Evolutionary conservation across 2,329 filamentous ascomycete species (phyloP), one percentile per base, ranked within the genome.

Genomic region (Penicillium sp.): DNA sequence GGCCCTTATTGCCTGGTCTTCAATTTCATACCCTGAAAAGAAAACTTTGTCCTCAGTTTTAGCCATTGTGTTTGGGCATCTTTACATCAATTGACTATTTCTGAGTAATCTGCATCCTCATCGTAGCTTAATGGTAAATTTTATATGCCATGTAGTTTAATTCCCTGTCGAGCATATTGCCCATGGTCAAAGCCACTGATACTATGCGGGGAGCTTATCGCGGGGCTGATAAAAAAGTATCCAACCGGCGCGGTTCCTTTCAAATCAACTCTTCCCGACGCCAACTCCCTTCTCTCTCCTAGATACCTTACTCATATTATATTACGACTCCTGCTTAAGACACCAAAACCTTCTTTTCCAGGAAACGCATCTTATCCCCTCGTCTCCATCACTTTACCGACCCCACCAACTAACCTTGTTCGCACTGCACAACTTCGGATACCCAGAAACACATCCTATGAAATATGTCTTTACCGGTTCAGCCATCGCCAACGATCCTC

Each of bases 1-100:
- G 78, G 78, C 78, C 67, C 68, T 74, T 64, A 62, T 70, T 65
- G 78, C 78, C 78, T 80, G 78, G 77, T 80, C 77, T 80, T 80
- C 78, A 72, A 68, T 67, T 71, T 69, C 67, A 68, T 71, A 63
- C 68, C 69, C 66, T 67, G 65, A 68, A 73, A 67, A 63, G 57
- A 68, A 73, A 67, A 63, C 54, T 64, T 57, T 37, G 47, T 64
- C 37, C 65, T 64, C 58, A 60, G 56, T 65, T 61, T 61, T 53
- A 59, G 62, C 25, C 59, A 41, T 62, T 64, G 56, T 43, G 50
- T 57, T 65, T 54, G 58, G 56, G 62, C 64, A 66, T 68, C 58
- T 64, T 50, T 50, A 47, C 62, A 62, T 65, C 62, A 62, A 64
- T 65, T 67, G 49, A 61, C 55, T 65, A 18, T 55, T 48, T 57